These are phyloP conservation scores for Uronychia binucleata DNA, from an alignment of 73 alveolate species.

Conservation along the genomic window DNA sequence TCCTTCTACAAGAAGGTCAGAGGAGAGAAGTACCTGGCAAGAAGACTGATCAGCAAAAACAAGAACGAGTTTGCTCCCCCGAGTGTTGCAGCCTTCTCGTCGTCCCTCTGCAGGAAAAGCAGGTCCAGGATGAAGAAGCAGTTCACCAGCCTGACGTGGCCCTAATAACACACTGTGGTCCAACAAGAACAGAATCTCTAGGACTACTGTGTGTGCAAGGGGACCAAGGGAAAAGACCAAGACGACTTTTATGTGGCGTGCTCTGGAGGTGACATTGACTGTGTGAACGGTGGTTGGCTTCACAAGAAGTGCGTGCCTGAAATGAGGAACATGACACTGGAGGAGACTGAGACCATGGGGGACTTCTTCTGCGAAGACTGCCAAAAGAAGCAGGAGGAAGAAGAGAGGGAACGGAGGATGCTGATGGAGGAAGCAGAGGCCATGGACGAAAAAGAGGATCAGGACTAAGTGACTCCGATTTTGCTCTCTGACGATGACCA, in stretches of 20 bases:
- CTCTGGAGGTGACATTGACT: slow-evolving; percentile 56
- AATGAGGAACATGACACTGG: slow-evolving; percentile 31
- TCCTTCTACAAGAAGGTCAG: slow-evolving; percentile 44
- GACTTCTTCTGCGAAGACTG: slow-evolving; percentile 59
- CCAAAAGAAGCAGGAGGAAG: slow-evolving; percentile 30
- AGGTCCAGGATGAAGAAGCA: slow-evolving; percentile 43
- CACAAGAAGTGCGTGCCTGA: slow-evolving; percentile 63
- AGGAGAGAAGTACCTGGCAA: slow-evolving; percentile 23
- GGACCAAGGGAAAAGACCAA: slow-evolving; percentile 27
- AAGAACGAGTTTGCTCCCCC: background rate
- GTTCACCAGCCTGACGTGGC: background rate
- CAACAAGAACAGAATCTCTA: slow-evolving; percentile 3
- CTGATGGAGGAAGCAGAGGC: background rate
- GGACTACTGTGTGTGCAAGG: slow-evolving; percentile 16
- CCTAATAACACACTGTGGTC: background rate
- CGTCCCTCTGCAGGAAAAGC: slow-evolving; percentile 6
- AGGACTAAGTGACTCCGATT: background rate
- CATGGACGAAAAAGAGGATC: slow-evolving; percentile 9
- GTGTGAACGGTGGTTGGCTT: slow-evolving; percentile 62
- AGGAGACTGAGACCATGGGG: slow-evolving; percentile 37
- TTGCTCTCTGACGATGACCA: background rate
- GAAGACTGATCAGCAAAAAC: background rate
- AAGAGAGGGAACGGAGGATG: slow-evolving; percentile 12
- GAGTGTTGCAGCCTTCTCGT: background rate
- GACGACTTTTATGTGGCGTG: slow-evolving; percentile 48